Evolutionary conservation across 2,329 filamentous ascomycete genomes (phyloP), one percentile per base, ranked within the genome.

Genomic region (Fusarium euwallaceae): DNA sequence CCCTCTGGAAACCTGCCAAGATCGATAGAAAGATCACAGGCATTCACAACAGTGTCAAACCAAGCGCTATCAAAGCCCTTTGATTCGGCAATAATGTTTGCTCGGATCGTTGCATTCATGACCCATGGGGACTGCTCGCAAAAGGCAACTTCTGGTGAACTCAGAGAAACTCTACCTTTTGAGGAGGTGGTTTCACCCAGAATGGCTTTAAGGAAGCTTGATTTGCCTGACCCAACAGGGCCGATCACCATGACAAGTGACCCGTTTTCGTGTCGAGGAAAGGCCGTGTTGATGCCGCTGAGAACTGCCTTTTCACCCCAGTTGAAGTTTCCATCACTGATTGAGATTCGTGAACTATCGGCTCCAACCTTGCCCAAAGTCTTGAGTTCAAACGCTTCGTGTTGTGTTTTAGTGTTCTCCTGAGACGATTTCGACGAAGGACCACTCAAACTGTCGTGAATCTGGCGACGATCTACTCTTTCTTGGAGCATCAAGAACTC

Each of bases 71-170:
- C 81, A 45, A 80, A 82, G 0, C 55, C 70, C 5, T 70, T 71
- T 3, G 78, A 80, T 22, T 80, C 75, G 1, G 80, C 83, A 6
- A 82, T 64, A 9, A 86, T 82, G 37, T 84, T 84, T 17, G 80
- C 74, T 2, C 80, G 77, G 6, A 84, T 78, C 0, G 79, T 80
- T 0, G 76, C 80, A 24, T 84, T 84, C 67, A 81, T 77, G 17
- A 82, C 67, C 81, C 80, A 84, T 0, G 80, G 76, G 3, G 78
- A 79, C 62, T 82, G 80, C 4, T 78, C 77, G 17, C 81, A 82
- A 56, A 80, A 82, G 0, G 80, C 80, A 1, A 82, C 68, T 22
- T 77, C 74, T 2, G 75, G 43, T 0, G 77, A 74, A 6, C 70
- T 67, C 4, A 81, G 29, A 4, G 73, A 76, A 10, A 83, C 69